Evolutionary conservation across 441 rosid genomes (phyloP).

Genomic region (Theobroma grandiflorum): DNA sequence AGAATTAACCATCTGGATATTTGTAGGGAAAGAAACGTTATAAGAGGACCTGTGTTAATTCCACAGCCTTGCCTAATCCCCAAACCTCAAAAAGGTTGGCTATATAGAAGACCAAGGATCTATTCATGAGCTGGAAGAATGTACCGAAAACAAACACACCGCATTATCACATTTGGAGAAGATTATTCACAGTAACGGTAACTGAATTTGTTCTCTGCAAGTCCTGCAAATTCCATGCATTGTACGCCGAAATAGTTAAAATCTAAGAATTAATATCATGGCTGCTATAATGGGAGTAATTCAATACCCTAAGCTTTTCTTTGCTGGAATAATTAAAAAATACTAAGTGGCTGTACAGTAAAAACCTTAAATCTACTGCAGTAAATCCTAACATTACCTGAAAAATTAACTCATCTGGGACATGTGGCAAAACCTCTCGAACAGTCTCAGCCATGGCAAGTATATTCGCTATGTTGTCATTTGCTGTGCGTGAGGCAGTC

Average conservation of each 20-base stretch:
- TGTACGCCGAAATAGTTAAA: not conserved
- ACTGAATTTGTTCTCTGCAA: constrained; percentile 94
- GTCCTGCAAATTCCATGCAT: constrained; percentile 54
- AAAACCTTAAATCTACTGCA: not conserved
- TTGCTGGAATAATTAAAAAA: not conserved
- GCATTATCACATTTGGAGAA: constrained; percentile 84
- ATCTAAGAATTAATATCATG: not conserved
- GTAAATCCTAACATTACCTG: constrained; percentile 59
- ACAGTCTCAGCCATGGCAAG: constrained; percentile 97
- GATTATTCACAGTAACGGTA: constrained; percentile 93
- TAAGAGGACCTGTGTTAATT: constrained; percentile 28
- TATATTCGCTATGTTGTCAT: constrained; percentile 71
- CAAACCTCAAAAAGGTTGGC: constrained; percentile 35
- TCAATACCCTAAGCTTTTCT: not conserved
- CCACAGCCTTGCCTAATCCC: constrained; percentile 36
- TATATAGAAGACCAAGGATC: constrained; percentile 20
- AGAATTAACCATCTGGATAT: constrained; percentile 40
- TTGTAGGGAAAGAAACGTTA: constrained; percentile 35
- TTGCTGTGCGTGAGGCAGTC: constrained; percentile 52
- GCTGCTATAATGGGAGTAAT: not conserved
- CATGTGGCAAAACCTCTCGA: constrained; percentile 91
- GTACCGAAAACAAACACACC: not conserved
- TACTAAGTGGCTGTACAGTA: not conserved
- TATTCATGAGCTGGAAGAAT: not conserved
- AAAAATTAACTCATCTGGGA: constrained; percentile 88